Evolutionary conservation across 2,329 filamentous ascomycete genomes (phyloP).

Genomic region (Penicillium italicum): DNA sequence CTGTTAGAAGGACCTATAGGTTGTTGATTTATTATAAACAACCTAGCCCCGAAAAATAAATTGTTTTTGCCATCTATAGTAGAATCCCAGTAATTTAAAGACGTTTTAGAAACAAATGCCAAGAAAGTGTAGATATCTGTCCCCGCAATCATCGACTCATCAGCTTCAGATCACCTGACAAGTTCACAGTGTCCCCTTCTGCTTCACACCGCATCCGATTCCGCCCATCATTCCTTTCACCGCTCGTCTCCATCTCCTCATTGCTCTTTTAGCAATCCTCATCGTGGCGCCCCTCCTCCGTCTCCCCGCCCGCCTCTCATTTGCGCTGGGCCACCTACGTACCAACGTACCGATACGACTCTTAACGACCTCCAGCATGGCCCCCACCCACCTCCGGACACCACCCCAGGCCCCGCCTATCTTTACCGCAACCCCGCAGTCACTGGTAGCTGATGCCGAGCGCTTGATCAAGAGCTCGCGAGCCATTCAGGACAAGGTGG

Average conservation of each 20-base stretch:
- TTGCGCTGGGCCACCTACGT: conserved; percentile 43
- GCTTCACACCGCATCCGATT: conserved; percentile 19
- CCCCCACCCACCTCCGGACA: conserved; percentile 41
- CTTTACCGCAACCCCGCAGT: conserved; percentile 48
- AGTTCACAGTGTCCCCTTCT: not conserved
- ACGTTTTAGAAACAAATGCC: not conserved
- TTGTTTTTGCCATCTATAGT: not conserved
- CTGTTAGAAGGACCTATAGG: not conserved
- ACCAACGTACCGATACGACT: conserved; percentile 20
- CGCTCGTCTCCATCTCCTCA: conserved; percentile 23
- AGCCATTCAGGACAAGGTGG: conserved; percentile 44
- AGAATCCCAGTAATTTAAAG: not conserved
- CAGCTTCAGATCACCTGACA: conserved; percentile 8
- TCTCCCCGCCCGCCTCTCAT: conserved; percentile 36
- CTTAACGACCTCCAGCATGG: conserved; percentile 47
- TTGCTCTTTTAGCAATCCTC: conserved; percentile 38
- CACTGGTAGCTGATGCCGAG: conserved; percentile 47
- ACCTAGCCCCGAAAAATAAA: not conserved
- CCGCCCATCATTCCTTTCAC: conserved; percentile 18
- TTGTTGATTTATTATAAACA: not conserved
- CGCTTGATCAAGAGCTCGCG: conserved; percentile 45
- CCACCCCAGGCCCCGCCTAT: conserved; percentile 48
- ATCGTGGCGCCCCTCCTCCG: conserved; percentile 49
- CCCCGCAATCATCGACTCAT: conserved; percentile 1
- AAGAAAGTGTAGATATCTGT: conserved; percentile 2